Conservation (phyloP, 2,329 filamentous ascomycete species). For the Phoma sp. region DNA sequence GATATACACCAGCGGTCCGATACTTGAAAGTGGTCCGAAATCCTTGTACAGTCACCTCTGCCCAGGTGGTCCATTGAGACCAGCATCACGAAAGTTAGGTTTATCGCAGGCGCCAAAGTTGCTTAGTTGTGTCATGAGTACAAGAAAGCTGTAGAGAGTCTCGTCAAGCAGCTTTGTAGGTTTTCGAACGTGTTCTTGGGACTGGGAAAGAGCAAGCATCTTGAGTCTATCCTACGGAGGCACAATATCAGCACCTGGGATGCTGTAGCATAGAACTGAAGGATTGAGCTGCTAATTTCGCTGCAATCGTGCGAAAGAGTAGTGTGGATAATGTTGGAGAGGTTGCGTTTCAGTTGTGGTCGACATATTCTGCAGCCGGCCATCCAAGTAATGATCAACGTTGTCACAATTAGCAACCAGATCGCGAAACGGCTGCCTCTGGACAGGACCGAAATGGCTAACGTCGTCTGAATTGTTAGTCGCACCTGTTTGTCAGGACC, state of each 20-base stretch:
- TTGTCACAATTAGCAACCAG: not conserved
- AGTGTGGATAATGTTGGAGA: not conserved
- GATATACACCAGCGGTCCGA: not conserved
- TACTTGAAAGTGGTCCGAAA: not conserved
- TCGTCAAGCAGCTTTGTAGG: not conserved
- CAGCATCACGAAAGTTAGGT: slow-evolving; percentile 55
- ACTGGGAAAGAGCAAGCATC: not conserved
- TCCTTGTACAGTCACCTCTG: slow-evolving; percentile 45
- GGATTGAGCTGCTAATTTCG: no score
- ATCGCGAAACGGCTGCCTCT: no score
- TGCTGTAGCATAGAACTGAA: not conserved
- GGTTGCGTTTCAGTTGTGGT: not conserved
- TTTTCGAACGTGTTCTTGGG: not conserved
- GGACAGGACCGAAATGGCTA: no score
- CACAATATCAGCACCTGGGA: not conserved
- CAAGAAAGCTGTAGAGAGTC: not conserved
- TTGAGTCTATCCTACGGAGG: not conserved
- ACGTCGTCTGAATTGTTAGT: no score
- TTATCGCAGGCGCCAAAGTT: not conserved
- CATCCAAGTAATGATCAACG: not conserved
- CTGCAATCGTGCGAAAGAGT: not conserved
- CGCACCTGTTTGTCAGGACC: not conserved
- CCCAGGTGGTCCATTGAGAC: no score
- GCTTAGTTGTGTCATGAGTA: not conserved
- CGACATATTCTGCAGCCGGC: not conserved